These are phyloP conservation scores for Lentinus tigrinus DNA, from an alignment of 768 basidiomycete genomes.

Conservation along the genomic window DNA sequence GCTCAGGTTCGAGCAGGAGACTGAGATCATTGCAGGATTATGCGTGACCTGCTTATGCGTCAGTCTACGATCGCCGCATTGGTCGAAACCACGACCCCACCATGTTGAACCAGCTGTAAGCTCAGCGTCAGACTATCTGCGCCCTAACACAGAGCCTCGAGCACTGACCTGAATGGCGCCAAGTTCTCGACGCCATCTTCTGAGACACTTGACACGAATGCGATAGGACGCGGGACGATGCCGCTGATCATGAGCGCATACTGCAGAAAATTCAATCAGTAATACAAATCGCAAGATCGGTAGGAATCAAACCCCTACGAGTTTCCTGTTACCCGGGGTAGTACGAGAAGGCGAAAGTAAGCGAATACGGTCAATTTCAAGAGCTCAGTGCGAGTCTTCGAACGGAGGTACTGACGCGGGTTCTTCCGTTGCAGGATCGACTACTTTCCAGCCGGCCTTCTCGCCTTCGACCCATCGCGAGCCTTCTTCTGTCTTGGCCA, in stretches of 20 bases:
- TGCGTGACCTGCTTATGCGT: conserved; percentile 25
- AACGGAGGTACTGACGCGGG: conserved; percentile 19
- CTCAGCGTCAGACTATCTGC: neutral
- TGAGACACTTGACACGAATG: conserved; percentile 39
- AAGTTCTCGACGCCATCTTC: conserved; percentile 37
- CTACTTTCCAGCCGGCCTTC: conserved; percentile 33
- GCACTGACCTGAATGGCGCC: conserved; percentile 39
- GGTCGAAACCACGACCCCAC: neutral
- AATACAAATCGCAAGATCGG: neutral
- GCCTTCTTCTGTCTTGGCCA: conserved; percentile 30
- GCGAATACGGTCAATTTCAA: neutral
- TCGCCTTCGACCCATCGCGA: conserved; percentile 35
- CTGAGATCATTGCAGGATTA: conserved; percentile 43
- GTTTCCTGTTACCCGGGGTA: neutral
- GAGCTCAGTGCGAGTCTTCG: neutral
- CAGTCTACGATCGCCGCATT: neutral
- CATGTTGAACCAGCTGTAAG: conserved; percentile 23
- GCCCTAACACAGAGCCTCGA: neutral
- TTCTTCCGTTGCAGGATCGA: conserved; percentile 32
- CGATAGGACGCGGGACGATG: conserved; percentile 43
- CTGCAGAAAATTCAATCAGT: conserved; percentile 1
- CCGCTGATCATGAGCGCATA: conserved; percentile 39
- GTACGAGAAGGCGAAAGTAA: neutral
- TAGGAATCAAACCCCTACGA: neutral
- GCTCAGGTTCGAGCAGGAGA: conserved; percentile 35